phyloP scores from a whole-genome alignment of 2,329 filamentous ascomycete genomes.

The Pyrenochaeta sp. region DNA sequence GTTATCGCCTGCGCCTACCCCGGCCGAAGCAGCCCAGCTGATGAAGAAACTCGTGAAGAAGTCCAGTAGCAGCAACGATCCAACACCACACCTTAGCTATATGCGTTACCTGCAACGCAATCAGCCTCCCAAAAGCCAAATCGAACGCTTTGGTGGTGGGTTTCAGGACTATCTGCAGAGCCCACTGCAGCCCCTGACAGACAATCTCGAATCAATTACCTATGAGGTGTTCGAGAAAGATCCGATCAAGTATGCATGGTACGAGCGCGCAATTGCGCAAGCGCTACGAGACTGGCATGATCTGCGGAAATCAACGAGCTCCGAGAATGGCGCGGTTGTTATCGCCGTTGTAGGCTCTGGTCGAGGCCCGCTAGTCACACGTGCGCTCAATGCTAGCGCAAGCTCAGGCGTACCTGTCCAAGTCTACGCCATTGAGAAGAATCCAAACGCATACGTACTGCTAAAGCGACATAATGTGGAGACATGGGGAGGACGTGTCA shows the following conservation, averaged over 20 bases:
- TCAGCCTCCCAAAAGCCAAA: slow-evolving; percentile 71
- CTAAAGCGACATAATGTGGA: slow-evolving; percentile 84
- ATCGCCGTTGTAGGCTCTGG: slow-evolving; percentile 94
- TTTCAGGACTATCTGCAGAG: slow-evolving; percentile 97
- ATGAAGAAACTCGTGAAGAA: slow-evolving; percentile 50
- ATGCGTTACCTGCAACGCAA: slow-evolving; percentile 83
- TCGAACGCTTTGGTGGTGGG: slow-evolving; percentile 73
- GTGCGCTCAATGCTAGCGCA: slow-evolving; percentile 82
- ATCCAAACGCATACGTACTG: slow-evolving; percentile 95
- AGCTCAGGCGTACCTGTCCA: slow-evolving; percentile 79
- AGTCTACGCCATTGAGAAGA: slow-evolving; percentile 96
- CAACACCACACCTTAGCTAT: slow-evolving; percentile 77
- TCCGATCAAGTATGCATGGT: slow-evolving; percentile 96
- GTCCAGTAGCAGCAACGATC: slow-evolving; percentile 59
- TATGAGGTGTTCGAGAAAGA: slow-evolving; percentile 99
- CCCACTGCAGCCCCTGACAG: slow-evolving; percentile 90
- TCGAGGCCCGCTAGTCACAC: slow-evolving; percentile 88
- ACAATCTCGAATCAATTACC: slow-evolving; percentile 95
- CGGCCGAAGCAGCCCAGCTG: slow-evolving; percentile 69
- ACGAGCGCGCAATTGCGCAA: slow-evolving; percentile 82
- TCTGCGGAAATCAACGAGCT: slow-evolving; percentile 77
- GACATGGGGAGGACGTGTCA: slow-evolving; percentile 80
- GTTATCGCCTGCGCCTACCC: slow-evolving; percentile 62
- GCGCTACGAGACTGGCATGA: slow-evolving; percentile 82
- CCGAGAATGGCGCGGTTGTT: slow-evolving; percentile 75